These are phyloP conservation scores for Madurella fahalii DNA, from an alignment of 2,329 filamentous ascomycete species.

Conservation along the genomic window DNA sequence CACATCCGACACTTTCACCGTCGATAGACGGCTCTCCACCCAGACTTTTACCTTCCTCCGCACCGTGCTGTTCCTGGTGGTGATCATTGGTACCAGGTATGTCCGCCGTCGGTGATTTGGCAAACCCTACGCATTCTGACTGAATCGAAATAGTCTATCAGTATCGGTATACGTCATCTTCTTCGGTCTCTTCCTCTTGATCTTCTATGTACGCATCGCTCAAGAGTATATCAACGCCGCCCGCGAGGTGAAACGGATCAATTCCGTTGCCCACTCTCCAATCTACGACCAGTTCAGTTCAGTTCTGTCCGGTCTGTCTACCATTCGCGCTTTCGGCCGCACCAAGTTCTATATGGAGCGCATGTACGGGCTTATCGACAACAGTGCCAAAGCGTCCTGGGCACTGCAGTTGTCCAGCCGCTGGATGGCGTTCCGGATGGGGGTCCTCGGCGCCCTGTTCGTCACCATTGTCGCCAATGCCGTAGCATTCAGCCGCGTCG, in stretches of 20 bases:
- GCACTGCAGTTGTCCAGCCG: conserved; percentile 30
- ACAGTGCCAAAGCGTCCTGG: conserved; percentile 32
- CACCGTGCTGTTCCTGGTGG: conserved; percentile 30
- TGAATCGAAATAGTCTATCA: conserved; percentile 23
- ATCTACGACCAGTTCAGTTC: conserved; percentile 42
- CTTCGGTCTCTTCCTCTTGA: conserved; percentile 33
- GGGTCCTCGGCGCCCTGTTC: conserved; percentile 38
- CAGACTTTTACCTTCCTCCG: conserved; percentile 31
- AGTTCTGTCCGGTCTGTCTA: conserved; percentile 38
- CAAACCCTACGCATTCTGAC: background rate
- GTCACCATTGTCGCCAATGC: conserved; percentile 35
- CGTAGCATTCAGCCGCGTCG: conserved; percentile 34
- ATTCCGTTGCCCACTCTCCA: conserved; percentile 39
- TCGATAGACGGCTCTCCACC: conserved; percentile 34
- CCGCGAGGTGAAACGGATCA: conserved; percentile 39
- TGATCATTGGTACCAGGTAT: conserved; percentile 36
- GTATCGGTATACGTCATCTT: conserved; percentile 36
- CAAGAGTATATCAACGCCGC: conserved; percentile 36
- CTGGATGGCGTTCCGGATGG: conserved; percentile 39
- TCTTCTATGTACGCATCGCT: conserved; percentile 34
- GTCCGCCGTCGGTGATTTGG: background rate
- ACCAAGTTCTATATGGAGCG: conserved; percentile 34
- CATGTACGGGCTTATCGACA: conserved; percentile 34
- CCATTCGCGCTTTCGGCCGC: conserved; percentile 39
- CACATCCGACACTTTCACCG: conserved; percentile 36